A percentile compares a stretch with the other conserved stretches of the same genome.
These are phyloP conservation scores for Chytridium lagenaria DNA, from an alignment of 371 early-diverging fungal species.

Conservation along the genomic window DNA sequence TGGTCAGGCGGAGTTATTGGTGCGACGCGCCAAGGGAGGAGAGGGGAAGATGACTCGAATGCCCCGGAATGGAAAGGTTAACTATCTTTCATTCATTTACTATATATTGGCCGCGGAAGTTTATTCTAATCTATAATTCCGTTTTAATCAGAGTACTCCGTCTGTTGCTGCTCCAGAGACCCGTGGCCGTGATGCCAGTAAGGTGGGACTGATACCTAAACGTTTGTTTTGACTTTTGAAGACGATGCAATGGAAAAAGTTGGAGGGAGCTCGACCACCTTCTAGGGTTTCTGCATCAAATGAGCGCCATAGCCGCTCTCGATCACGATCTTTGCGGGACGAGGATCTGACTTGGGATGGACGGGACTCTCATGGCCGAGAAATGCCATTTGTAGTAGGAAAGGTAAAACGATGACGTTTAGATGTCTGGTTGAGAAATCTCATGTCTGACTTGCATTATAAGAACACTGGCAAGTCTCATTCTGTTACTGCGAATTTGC, in stretches of 20 bases:
- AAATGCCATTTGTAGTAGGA: conserved; percentile 59
- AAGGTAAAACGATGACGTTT: conserved; percentile 32
- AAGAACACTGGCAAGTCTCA: conserved; percentile 54
- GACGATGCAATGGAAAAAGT: conserved; percentile 7
- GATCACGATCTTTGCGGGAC: conserved; percentile 1
- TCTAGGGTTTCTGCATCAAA: neutral
- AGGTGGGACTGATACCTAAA: neutral
- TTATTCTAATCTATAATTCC: no score
- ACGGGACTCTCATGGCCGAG: neutral
- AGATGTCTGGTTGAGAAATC: neutral
- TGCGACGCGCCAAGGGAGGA: neutral
- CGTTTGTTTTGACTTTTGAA: neutral
- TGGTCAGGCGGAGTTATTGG: neutral
- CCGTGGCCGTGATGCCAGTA: neutral
- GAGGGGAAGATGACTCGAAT: neutral
- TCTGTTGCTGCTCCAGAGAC: neutral
- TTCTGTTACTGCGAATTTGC: conserved; percentile 62
- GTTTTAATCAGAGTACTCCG: no score
- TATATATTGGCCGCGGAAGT: neutral
- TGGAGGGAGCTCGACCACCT: conserved; percentile 3
- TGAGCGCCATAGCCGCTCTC: conserved; percentile 2
- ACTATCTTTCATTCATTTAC: neutral
- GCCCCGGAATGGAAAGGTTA: neutral
- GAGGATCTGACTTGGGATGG: neutral
- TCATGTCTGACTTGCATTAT: neutral